These are phyloP conservation scores for Phytophthora sansomeana DNA, from an alignment of 352 stramenopile genomes.

Conservation along the genomic window DNA sequence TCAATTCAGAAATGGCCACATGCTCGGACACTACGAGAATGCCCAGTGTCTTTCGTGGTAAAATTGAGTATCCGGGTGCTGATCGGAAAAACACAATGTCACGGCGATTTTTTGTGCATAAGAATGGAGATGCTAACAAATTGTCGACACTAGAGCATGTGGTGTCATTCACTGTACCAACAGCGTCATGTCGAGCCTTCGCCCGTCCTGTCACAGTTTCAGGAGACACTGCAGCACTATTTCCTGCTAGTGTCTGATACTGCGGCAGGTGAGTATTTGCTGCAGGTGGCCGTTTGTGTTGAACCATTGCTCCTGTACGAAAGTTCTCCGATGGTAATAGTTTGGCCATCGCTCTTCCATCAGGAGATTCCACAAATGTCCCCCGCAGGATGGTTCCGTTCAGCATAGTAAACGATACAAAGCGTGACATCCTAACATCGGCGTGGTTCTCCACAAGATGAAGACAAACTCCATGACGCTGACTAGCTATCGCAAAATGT, in stretches of 20 bases:
- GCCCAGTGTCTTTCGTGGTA: conserved; percentile 66
- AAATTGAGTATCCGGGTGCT: conserved; percentile 61
- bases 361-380: conserved; percentile 69
- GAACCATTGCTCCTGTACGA: conserved; percentile 40
- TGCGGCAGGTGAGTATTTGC: conserved; percentile 26
- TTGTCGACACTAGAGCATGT: conserved; percentile 55
- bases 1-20: conserved; percentile 55
- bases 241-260: conserved; percentile 22
- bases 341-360: conserved; percentile 55
- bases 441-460: conserved; percentile 68
- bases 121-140: conserved; percentile 56
- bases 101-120: conserved; percentile 60
- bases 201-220: conserved; percentile 15
- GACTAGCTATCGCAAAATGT: conserved; percentile 85
- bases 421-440: conserved; percentile 69
- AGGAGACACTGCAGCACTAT: conserved; percentile 27
- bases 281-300: conserved; percentile 21
- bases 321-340: conserved; percentile 68
- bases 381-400: conserved; percentile 64
- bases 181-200: conserved; percentile 25
- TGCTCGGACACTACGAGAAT: conserved; percentile 74
- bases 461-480: conserved; percentile 71
- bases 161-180: conserved; percentile 26
- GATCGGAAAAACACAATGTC: conserved; percentile 80
- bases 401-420: conserved; percentile 60